Base-by-base conservation (phyloP, 371 early-diverging fungal species). In the Haplosporangium sp. region DNA sequence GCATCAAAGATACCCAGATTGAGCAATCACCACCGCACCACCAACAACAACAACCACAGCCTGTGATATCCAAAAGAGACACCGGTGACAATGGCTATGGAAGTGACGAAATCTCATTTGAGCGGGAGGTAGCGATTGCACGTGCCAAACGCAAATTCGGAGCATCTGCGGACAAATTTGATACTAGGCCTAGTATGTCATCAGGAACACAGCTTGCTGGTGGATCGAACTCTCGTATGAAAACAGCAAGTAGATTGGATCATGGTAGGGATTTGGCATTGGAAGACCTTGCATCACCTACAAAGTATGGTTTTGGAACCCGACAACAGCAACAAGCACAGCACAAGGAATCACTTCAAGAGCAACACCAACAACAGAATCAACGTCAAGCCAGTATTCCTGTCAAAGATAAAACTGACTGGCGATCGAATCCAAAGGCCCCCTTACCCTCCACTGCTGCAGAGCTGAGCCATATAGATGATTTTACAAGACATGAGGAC, bases 271-370 rank as follows among this genome's bases (percentile, higher is more conserved):
- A 62, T 39, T 48, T 81, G 13, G 75, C 40, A 0, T 27, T 81
- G 6, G 75, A 74, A 15, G 81, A 81, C 39, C 60, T 81, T 15
- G 65, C 42, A 1, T 69, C 81, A 7, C 72, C 81, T 0, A 69
- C 69, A 39, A 55, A 56, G 20, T 58, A 44, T 44, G 57, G 67
- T 15, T 74, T 63, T 48, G 74, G 44, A 7, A 17, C 53, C 0
- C 27, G 34, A 34, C 57, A 61, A 9, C 38, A 40, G 20, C 47
- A 34, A 38, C 68, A 56, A 27, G 27, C 27, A 27, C 27, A 27
- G 27, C 27, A 27, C 27, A 27, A 27, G 27, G 27, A 27, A 27
- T 27, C 27, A 27, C 27, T 27, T 27, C 27, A 27, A 10, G 58
- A 48, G 2, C 37, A 58, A 39, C 58, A 70, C 40, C 39, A 58